Base-by-base conservation (phyloP, 441 rosid genomes). In the Pelargonium cotyledonis region DNA sequence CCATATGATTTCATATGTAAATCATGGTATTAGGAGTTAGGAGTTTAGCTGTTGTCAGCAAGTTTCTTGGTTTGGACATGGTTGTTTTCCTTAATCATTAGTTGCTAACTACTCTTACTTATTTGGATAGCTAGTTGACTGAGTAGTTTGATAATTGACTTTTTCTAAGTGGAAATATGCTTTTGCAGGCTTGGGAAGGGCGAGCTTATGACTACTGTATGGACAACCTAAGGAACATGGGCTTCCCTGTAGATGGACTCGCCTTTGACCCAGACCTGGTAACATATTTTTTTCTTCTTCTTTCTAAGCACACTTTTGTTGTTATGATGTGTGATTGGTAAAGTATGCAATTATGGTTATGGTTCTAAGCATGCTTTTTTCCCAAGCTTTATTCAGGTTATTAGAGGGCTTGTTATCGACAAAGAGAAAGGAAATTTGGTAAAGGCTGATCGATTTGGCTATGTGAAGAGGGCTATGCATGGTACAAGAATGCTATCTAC, bases 371-470 rank as follows among this genome's bases (percentile, higher is more conserved):
- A 16, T n/a, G 16, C 70, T 47, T 1, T 18, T 12, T 61, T 21
- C 57, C 19, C 6, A 71, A 63, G 65, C 66, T 68, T 41, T 46
- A 65, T 70, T 68, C 68, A 88, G 94, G 91, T 91, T 51, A 94
- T 91, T 66, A 86, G 97, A 84, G 99, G 99, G 71, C 97, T 94
- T 65, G 95, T 94, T 79, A 94, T 94, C 51, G 97, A 94, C 80
- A 94, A 89, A 88, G 95, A 94, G 78, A 90, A 84, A 38, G 97
- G 99, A 58, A 94, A 94, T 68, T 75, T 94, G 85, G 99, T 94
- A 26, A 91, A 94, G 88, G 95, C 99, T 4, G 99, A 89, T 75
- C 86, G 99, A 29, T 94, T 91, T 84, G 99, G 99, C 64, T 91
- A 87, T 68, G 92, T 94, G 41, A 87, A 91, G 77, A 87, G 97